Conservation (phyloP, 495 filamentous ascomycete species). For the Chaetomidium leptoderma region DNA sequence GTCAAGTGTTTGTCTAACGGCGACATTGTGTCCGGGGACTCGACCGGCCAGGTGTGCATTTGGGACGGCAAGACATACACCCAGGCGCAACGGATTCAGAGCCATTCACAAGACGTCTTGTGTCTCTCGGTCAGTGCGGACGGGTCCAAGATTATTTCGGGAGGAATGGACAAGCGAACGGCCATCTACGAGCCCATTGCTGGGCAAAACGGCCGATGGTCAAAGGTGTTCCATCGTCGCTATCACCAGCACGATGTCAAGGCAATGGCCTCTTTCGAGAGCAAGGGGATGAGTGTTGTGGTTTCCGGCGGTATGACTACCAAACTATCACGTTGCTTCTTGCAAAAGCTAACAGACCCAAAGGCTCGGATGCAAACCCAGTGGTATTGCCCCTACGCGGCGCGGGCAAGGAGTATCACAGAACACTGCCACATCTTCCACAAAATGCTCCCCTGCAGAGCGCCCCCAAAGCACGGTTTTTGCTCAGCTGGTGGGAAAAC, state of each 20-base stretch:
- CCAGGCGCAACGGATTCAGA: constrained; percentile 74
- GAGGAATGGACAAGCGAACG: constrained; percentile 85
- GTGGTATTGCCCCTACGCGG: constrained; percentile 74
- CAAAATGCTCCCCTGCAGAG: constrained; percentile 68
- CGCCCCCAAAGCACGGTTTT: constrained; percentile 62
- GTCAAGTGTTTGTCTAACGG: constrained; percentile 82
- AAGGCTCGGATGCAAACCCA: constrained; percentile 80
- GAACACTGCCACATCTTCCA: constrained; percentile 72
- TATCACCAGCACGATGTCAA: constrained; percentile 94
- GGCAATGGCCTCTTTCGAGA: constrained; percentile 86
- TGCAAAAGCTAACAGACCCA: constrained; percentile 31
- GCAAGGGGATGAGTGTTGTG: constrained; percentile 73
- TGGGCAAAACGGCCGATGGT: constrained; percentile 65
- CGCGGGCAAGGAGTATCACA: constrained; percentile 76
- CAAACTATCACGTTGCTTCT: neutral
- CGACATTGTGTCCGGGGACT: constrained; percentile 90
- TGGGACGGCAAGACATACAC: constrained; percentile 92
- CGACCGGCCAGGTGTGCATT: constrained; percentile 84
- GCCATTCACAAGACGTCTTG: constrained; percentile 85
- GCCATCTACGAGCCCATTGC: constrained; percentile 67
- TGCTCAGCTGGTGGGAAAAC: constrained; percentile 91
- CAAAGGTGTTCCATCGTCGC: constrained; percentile 72
- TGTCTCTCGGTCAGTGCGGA: constrained; percentile 74
- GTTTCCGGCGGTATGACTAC: constrained; percentile 77
- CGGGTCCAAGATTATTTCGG: constrained; percentile 81